These are phyloP conservation scores for Calonectria pauciramosa DNA, from an alignment of 2,329 filamentous ascomycete species.

Conservation along the genomic window DNA sequence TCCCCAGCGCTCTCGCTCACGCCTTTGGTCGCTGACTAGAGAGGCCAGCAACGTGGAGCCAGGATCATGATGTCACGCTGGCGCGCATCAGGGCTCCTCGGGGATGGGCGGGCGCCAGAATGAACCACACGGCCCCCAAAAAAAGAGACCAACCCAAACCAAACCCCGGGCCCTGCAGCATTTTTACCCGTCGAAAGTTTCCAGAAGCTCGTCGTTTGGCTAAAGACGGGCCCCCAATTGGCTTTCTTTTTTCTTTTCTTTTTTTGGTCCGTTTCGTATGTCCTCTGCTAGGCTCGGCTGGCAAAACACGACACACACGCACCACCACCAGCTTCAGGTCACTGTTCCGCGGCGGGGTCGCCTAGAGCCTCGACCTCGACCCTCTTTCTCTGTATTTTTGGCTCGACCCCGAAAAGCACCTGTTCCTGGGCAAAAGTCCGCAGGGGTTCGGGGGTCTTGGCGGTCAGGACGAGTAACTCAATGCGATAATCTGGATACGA, in stretches of 20 bases:
- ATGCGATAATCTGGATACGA: constrained; percentile 5
- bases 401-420: not conserved
- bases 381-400: not conserved
- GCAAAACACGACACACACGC: not conserved
- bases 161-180: not conserved
- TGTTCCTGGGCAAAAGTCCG: constrained; percentile 1
- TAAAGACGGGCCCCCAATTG: not conserved
- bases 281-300: not conserved
- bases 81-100: not conserved
- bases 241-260: not conserved
- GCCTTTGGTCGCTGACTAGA: not conserved
- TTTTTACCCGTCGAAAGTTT: not conserved
- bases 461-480: not conserved
- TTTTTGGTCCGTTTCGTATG: too few relatives aligned
- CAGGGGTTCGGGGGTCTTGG: not conserved
- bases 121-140: not conserved
- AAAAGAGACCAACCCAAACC: too few relatives aligned
- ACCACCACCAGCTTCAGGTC: not conserved
- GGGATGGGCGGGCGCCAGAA: not conserved
- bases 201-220: not conserved
- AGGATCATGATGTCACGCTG: not conserved
- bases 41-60: not conserved
- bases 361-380: not conserved
- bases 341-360: not conserved
- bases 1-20: not conserved